phyloP scores from a whole-genome alignment of 2,329 filamentous ascomycete genomes.

The Plectosphaerella cucumerina region DNA sequence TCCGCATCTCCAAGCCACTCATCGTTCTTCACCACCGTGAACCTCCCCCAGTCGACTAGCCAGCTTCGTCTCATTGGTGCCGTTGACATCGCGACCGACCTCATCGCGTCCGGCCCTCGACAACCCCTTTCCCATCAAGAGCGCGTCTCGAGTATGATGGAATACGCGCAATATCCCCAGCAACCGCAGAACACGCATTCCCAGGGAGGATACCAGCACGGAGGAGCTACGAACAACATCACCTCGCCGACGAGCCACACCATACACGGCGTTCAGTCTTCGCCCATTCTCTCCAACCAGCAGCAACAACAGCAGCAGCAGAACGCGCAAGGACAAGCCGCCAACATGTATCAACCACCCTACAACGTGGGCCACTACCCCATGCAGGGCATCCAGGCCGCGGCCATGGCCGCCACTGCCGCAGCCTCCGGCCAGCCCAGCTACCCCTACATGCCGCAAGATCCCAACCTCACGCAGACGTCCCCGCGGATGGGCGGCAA shows the following conservation, averaged over 20 bases:
- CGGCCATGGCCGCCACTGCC: conserved; percentile 87
- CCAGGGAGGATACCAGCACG: conserved; percentile 57
- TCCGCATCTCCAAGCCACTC: not conserved
- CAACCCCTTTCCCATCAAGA: not conserved
- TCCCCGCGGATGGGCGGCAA: conserved; percentile 79
- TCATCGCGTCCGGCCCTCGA: conserved; percentile 7
- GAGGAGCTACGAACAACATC: conserved; percentile 54
- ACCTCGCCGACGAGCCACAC: conserved; percentile 70
- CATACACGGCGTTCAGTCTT: conserved; percentile 66
- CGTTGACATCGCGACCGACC: conserved; percentile 18
- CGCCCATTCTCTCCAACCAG: conserved; percentile 76
- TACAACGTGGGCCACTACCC: conserved; percentile 79
- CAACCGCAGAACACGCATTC: conserved; percentile 63
- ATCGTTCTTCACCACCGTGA: not conserved
- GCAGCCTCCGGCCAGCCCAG: conserved; percentile 75
- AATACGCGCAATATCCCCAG: conserved; percentile 71
- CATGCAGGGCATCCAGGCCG: conserved; percentile 79
- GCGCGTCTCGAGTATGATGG: conserved; percentile 53
- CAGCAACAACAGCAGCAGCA: conserved; percentile 64
- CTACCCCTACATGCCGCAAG: conserved; percentile 69
- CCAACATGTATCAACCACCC: conserved; percentile 76
- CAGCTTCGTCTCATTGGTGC: conserved; percentile 1
- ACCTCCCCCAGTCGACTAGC: not conserved
- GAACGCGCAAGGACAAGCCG: conserved; percentile 58
- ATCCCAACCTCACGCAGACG: conserved; percentile 62